Evolutionary conservation across 129 eudicot genomes (phyloP).

Genomic region (Helianthus tuberosus): DNA sequence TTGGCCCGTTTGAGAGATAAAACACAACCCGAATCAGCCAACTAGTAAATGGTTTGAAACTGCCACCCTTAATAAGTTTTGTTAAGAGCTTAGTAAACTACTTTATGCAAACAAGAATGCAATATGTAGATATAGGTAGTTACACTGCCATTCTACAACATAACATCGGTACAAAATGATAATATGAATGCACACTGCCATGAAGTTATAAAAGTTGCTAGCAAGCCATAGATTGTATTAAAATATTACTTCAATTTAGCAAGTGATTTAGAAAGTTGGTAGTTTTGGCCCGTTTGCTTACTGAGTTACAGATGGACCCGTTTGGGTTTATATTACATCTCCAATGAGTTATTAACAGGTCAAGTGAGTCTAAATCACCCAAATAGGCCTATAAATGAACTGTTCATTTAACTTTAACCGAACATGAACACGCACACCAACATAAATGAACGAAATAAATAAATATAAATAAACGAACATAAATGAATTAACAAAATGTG

Average conservation of each 20-base stretch:
- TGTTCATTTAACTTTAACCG: no score
- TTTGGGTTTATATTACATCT: not conserved
- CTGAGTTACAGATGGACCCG: not conserved
- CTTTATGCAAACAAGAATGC: not conserved
- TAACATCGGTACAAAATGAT: not conserved
- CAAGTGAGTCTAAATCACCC: not conserved
- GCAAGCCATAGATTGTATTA: no score
- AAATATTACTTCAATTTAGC: no score
- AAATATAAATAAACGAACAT: no score
- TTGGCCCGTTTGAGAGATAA: not conserved
- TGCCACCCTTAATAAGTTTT: not conserved
- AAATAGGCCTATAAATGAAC: not conserved
- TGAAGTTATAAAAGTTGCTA: no score
- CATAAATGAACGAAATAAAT: no score
- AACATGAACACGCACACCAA: no score
- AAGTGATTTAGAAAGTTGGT: not conserved
- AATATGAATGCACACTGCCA: conserved; percentile 10
- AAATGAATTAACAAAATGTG: no score
- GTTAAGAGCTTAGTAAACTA: not conserved
- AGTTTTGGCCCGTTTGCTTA: no score
- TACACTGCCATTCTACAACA: conserved; percentile 14
- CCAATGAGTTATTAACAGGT: not conserved
- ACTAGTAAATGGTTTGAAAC: not conserved
- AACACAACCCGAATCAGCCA: not conserved
- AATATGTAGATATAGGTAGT: not conserved